phyloP scores from a whole-genome alignment of 1,284 basidiomycete species.

The Rhizoctonia solani region DNA sequence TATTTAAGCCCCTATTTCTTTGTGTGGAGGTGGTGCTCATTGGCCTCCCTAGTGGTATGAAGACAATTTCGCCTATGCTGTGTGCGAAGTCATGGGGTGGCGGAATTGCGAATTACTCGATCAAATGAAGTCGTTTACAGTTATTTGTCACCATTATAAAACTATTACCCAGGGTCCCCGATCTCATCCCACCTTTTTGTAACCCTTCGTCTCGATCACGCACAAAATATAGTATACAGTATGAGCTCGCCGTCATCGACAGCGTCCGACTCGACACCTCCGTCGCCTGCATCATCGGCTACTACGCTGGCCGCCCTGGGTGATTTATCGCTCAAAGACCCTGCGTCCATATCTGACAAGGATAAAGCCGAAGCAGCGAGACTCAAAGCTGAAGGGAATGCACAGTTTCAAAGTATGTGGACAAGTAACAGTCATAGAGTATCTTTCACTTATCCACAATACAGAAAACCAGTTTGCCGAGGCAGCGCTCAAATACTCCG shows the following conservation, averaged over 20 bases:
- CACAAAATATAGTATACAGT: neutral
- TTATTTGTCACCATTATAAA: too few species aligned
- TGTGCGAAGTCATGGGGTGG: too few species aligned
- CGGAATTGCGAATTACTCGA: too few species aligned
- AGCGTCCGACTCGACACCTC: neutral
- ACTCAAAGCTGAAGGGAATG: constrained; percentile 84
- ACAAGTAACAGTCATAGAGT: constrained; percentile 17
- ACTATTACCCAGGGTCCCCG: neutral
- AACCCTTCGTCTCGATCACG: neutral
- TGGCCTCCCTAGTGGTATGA: too few species aligned
- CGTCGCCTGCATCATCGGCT: constrained; percentile 3
- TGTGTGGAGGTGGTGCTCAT: too few species aligned
- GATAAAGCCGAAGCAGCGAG: constrained; percentile 68
- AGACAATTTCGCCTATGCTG: too few species aligned
- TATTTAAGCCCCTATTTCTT: neutral
- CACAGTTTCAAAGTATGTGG: constrained; percentile 72
- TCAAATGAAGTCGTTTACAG: too few species aligned
- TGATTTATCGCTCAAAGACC: constrained; percentile 23
- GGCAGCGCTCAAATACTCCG: constrained; percentile 73
- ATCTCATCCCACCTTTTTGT: neutral
- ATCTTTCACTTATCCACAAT: constrained; percentile 19
- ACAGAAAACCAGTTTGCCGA: constrained; percentile 61
- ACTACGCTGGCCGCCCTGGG: constrained; percentile 8
- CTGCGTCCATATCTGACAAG: constrained; percentile 53
- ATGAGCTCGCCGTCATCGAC: neutral